phyloP scores from a whole-genome alignment of 805 yeast genomes.

The Yamadazyma scolyti region DNA sequence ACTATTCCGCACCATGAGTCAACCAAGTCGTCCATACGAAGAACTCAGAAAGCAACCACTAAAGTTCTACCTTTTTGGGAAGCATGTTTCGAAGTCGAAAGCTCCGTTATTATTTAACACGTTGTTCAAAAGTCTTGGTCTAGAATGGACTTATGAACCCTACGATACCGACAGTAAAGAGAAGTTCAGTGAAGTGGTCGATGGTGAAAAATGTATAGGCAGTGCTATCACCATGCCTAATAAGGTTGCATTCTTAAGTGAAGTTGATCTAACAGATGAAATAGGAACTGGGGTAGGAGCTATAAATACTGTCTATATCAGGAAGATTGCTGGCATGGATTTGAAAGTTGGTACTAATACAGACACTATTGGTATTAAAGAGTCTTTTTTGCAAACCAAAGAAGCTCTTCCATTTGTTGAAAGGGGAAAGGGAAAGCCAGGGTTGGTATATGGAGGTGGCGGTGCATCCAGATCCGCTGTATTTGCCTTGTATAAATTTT shows the following conservation, averaged over 20 bases:
- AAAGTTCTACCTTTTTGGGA: constrained; percentile 19
- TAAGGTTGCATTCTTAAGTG: constrained; percentile 20
- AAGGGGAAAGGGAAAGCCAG: constrained; percentile 15
- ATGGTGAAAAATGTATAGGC: constrained; percentile 15
- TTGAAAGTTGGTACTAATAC: constrained; percentile 27
- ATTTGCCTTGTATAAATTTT: constrained; percentile 21
- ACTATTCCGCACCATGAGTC: no score
- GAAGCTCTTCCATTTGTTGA: constrained; percentile 4
- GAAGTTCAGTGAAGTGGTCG: constrained; percentile 14
- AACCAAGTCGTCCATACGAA: constrained; percentile 4
- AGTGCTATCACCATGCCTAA: constrained; percentile 32
- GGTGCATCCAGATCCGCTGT: constrained; percentile 33
- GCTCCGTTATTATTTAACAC: constrained; percentile 25
- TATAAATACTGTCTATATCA: constrained; percentile 28
- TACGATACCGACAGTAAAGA: constrained; percentile 18
- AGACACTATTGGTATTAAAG: constrained; percentile 29
- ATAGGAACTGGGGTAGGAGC: constrained; percentile 30
- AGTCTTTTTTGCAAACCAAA: constrained; percentile 17
- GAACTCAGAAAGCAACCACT: constrained; percentile 3
- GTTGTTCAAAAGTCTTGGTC: constrained; percentile 17
- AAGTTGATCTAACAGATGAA: constrained; percentile 24
- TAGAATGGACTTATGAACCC: constrained; percentile 20
- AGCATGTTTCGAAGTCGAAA: constrained; percentile 19
- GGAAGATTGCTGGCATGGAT: constrained; percentile 11
- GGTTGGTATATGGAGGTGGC: constrained; percentile 33